Evolutionary conservation across 1,284 basidiomycete species (phyloP).

Genomic region (Ganoderma meredithae): DNA sequence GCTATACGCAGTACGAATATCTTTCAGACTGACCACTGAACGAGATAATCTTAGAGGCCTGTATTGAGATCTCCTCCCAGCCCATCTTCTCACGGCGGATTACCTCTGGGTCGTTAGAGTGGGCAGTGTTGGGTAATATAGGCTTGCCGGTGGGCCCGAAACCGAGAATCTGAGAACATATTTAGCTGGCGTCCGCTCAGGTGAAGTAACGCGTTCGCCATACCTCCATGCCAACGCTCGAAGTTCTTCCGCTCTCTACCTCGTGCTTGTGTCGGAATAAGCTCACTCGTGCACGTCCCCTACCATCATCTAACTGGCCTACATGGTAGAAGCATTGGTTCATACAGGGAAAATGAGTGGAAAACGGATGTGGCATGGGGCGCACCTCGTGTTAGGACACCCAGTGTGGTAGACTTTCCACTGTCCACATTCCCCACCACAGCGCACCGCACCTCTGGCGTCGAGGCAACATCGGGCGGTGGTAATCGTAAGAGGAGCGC

Average conservation of each 20-base stretch:
- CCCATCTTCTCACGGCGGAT: slow-evolving; percentile 85
- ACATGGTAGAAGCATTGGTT: slow-evolving; percentile 42
- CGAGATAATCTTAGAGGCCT: slow-evolving; percentile 92
- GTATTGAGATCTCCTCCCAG: slow-evolving; percentile 96
- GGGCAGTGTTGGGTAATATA: slow-evolving; percentile 72
- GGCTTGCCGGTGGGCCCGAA: slow-evolving; percentile 79
- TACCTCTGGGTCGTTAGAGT: slow-evolving; percentile 64
- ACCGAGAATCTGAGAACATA: slow-evolving; percentile 74
- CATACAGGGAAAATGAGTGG: background rate
- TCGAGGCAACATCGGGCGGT: slow-evolving; percentile 72
- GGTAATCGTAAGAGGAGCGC: slow-evolving; percentile 74
- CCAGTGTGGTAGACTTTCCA: slow-evolving; percentile 94
- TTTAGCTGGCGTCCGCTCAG: background rate
- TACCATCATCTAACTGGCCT: slow-evolving; percentile 93
- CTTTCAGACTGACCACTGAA: slow-evolving; percentile 75
- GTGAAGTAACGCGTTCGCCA: slow-evolving; percentile 13
- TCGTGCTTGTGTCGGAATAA: slow-evolving; percentile 98
- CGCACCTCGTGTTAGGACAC: slow-evolving; percentile 81
- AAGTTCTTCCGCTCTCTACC: slow-evolving; percentile 94
- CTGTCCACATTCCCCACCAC: slow-evolving; percentile 96
- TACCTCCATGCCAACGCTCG: slow-evolving; percentile 96
- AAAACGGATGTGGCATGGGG: background rate
- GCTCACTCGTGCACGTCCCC: slow-evolving; percentile 91
- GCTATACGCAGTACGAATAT: background rate
- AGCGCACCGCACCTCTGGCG: slow-evolving; percentile 92